Evolutionary conservation across 2,329 filamentous ascomycete species (phyloP), one percentile per base, ranked within the genome.

Genomic region (Emmonsiellopsis sp.): DNA sequence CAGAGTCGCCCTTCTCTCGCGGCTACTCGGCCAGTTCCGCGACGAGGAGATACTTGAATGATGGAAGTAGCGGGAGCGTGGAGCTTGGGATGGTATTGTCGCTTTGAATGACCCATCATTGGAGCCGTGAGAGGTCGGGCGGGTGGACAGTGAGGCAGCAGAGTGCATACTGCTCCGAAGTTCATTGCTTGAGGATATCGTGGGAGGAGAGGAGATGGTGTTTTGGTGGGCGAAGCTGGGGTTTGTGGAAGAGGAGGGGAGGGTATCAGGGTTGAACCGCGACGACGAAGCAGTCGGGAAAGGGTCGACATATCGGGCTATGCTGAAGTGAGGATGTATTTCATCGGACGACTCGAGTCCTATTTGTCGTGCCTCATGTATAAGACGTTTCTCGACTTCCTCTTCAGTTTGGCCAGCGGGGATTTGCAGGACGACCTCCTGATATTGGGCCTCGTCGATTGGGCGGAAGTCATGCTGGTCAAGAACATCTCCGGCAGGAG

Each of bases 121-220:
- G 3, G 68, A 70, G 54, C 66, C 68, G 51, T 63, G 70, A 3
- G 68, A 70, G 5, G 70, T 71, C 8, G 69, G 70, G 15, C 69
- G 66, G 7, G 70, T 72, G 5, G 69, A 72, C 5, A 67, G 57
- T 6, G 70, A 72, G 20, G 65, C 63, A 30, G 70, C 58, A 40
- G 70, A 73, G 40, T 69, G 68, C 26, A 65, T 61, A 57, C 70
- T 72, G 60, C 54, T 68, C 63, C 20, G 57, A 54, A 58, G 37
- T 38, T 48, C 47, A n/a, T 35, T 51, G 32, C 46, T 52, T n/a
- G 50, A 54, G 8, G 51, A 52, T 48, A 49, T 30, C 13, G 30
- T 58, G 61, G 42, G 63, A 60, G 35, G 65, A 66, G 37, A 63
- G 59, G 44, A 70, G 43, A 48, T 61, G 9, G 61, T 57, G 37